Base-by-base conservation (phyloP, 1,284 basidiomycete species). In the Trichosporon sp. region DNA sequence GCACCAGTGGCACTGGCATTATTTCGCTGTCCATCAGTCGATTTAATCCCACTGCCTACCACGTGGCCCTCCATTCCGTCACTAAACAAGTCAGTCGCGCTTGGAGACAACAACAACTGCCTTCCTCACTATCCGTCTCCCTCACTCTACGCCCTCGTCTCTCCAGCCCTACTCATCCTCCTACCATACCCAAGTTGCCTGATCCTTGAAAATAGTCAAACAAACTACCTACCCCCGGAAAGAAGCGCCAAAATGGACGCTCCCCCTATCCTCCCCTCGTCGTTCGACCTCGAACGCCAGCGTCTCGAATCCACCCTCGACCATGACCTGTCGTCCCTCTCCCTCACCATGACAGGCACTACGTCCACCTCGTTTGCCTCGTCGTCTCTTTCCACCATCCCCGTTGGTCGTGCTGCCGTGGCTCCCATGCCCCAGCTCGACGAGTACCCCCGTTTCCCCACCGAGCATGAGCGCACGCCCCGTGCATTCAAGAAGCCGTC, bases 241-340 rank as follows among this genome's bases (percentile, higher is more conserved):
- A 11, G 25, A 10, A 31, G 49, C 49, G 49, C 31, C 62, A 62
- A 13, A 23, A 77, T 77, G 75, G 68, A 72, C 63, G 66, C 71
- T 13, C 59, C 63, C 23, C 74, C 74, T 11, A 80, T 80, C 65
- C 71, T 72, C 9, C 71, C 74, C 36, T 79, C 77, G 27, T 57
- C 59, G 8, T 67, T 66, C 32, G 79, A 80, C 64, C 69, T 75
- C 44, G 78, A 80, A 60, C 70, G 78, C 5, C 71, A 75, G 6
- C 67, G 75, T 34, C 70, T 80, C 13, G 79, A 81, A 64, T 68
- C 67, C 11, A 78, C 77, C 7, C 71, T 81, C 21, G 78, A 80
- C 65, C 69, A 73, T 19, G 75, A 78, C 63, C 71, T 81, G 10
- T 69, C 71, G 31, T 77, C 76, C 21, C 67, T 80, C 19, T 77